Evolutionary conservation across 2,329 filamentous ascomycete species (phyloP), one percentile per base, ranked within the genome.

Genomic region (Dothiorella sarmentorum): DNA sequence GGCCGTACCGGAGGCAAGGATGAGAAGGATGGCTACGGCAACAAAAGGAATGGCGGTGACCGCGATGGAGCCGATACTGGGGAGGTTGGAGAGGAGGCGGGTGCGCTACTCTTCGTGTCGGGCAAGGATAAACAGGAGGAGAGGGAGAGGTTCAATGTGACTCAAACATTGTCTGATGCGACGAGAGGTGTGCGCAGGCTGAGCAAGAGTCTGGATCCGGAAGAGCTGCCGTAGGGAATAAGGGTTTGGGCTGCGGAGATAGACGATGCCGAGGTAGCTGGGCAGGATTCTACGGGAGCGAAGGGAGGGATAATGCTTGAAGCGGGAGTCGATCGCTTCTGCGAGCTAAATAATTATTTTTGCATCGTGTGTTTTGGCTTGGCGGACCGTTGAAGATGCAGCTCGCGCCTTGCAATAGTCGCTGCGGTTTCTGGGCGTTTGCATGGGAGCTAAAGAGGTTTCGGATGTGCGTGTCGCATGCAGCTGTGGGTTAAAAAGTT

Each of bases 181-280:
- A 68, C 72, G 63, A 67, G 67, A 37, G 69, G 69, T 4, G 64
- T 72, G 13, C 69, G 64, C 63, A 66, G 68, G 42, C 68, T 73
- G 67, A 66, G 65, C 11, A 72, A 69, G 58, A 63, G 66, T 4
- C 47, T 74, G n/a, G n/a, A n/a, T 11, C 67, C 67, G n/a, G 7
- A n/a, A 17, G 33, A 53, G 4, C 33, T 18, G 38, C 26, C 35
- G 35, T 33, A 53, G 35, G 40, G 40, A 17, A 15, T 10, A 26
- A 29, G 5, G 15, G 26, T 29, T 15, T n/a, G 15, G 24, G 24
- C 10, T 37, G 33, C 15, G 5, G 9, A 6, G 40, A 18, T 11
- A 13, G 15, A 53, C 7, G 33, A 29, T 40, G 35, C 22, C 35
- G n/a, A 17, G n/a, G 40, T n/a, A 43, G 15, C n/a, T 29, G 17